Base-by-base conservation (phyloP, 2,329 filamentous ascomycete genomes). In the Tricladium varicosporioides region DNA sequence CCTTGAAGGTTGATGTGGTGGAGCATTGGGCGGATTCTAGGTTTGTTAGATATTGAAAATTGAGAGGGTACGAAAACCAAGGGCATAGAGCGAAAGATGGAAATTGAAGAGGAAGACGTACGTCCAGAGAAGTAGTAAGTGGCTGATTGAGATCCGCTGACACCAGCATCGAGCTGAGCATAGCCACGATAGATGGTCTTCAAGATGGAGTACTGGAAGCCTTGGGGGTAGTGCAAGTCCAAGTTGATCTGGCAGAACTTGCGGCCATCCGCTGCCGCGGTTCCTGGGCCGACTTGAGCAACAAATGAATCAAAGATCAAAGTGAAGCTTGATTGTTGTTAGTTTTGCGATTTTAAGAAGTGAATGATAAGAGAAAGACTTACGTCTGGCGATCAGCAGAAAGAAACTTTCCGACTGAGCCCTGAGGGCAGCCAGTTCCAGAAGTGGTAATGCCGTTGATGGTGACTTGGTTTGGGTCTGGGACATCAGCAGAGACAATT, bases 161-260 rank as follows among this genome's bases (percentile, higher is more conserved):
- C 59, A 11, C 45, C 59, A 1, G 27, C 11, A 42, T 60, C 52
- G 14, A 60, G 32, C 13, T 33, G 14, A 11, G 46, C 49, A 33
- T 47, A 60, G 5, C 56, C 59, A 15, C 59, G 42, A 43, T 56
- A 58, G 8, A 46, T 50, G 14, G 56, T 57, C 5, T 45, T 55
- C 44, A 58, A 42, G 19, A 60, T 50, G 1, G 56, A 60, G 36
- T 53, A 60, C 14, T 60, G 52, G 45, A 53, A 61, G 49, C 59
- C 53, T 22, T 58, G 53, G 13, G 59, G 53, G 16, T 60, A 59
- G 22, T 59, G 56, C 7, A 61, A 33, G n/a, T 57, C 33, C 18
- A 59, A 40, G 32, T 59, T 61, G 56, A 61, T 50, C 27, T 58
- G 50, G 47, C 59, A 61, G 48, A 49, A 54, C 32, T 58, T 61